phyloP scores from a whole-genome alignment of 768 basidiomycete species.

The Xerocomus brunneocitrinus region DNA sequence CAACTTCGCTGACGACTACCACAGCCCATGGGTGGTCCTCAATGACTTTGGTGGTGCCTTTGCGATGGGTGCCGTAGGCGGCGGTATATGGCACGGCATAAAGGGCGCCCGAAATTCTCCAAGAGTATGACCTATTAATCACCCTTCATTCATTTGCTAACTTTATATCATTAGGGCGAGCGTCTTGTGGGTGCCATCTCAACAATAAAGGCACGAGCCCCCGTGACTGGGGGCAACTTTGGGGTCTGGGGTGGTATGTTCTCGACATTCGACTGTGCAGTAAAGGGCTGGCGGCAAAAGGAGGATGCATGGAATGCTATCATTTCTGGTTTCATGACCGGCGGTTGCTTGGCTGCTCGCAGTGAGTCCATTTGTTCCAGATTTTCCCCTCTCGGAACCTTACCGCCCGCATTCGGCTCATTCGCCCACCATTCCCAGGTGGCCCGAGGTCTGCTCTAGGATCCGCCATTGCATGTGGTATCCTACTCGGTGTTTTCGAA shows the following conservation, averaged over 20 bases:
- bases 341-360: constrained; percentile 90
- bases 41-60: constrained; percentile 98
- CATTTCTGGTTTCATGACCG: constrained; percentile 96
- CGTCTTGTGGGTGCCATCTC: constrained; percentile 90
- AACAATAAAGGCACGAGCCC: constrained; percentile 96
- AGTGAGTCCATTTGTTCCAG: constrained; percentile 51
- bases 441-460: constrained; percentile 88
- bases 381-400: not conserved
- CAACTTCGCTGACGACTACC: constrained; percentile 2
- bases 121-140: constrained; percentile 50
- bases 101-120: constrained; percentile 98
- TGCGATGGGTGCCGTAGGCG: constrained; percentile 96
- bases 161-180: constrained; percentile 65
- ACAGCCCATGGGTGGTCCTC: constrained; percentile 95
- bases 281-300: constrained; percentile 95
- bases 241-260: constrained; percentile 98
- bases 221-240: constrained; percentile 97
- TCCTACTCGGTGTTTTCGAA: constrained; percentile 90
- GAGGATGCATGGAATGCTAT: constrained; percentile 99
- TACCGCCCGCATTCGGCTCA: not conserved
- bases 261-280: constrained; percentile 96
- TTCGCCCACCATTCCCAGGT: constrained; percentile 45
- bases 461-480: constrained; percentile 94
- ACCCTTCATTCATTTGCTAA: not conserved
- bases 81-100: constrained; percentile 97